A percentile compares a stretch with the other conserved stretches of the same genome.
phyloP scores from a whole-genome alignment of 2,329 filamentous ascomycete genomes.

The Diaporthe capsici region DNA sequence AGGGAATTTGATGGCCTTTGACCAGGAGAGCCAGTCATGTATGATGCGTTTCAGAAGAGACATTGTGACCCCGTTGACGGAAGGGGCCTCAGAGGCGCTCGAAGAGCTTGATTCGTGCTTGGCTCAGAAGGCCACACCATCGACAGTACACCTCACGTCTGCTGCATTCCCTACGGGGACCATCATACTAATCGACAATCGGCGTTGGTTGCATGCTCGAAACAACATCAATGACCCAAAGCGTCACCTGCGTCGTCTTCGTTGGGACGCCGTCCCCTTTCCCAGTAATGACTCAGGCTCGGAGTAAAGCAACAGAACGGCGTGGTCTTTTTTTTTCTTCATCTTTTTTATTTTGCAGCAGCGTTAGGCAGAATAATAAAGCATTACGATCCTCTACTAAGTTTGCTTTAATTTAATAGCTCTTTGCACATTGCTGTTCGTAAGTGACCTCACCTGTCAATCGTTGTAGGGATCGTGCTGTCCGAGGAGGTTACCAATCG shows the following conservation, averaged over 20 bases:
- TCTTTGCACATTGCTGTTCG: too few species aligned
- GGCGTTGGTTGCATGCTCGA: background rate
- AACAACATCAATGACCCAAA: background rate
- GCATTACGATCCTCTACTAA: background rate
- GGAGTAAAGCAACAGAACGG: too few species aligned
- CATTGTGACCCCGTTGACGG: background rate
- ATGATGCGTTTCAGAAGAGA: background rate
- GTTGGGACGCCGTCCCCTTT: background rate
- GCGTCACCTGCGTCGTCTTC: background rate
- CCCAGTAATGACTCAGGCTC: background rate
- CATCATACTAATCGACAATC: background rate
- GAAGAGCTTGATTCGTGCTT: background rate
- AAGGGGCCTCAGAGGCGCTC: background rate
- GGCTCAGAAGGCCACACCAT: background rate
- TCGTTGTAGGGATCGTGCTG: too few species aligned
- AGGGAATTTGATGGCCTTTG: background rate
- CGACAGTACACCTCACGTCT: background rate
- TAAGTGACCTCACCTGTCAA: too few species aligned
- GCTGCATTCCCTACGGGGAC: background rate
- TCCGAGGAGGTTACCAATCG: too few species aligned
- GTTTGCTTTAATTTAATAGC: background rate
- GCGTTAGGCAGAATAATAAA: background rate
- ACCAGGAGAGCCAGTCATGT: background rate
- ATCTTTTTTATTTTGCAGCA: background rate
- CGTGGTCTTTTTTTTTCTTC: background rate